Conservation (phyloP, 2,329 filamentous ascomycete species). For the Basipetospora chlamydospora region DNA sequence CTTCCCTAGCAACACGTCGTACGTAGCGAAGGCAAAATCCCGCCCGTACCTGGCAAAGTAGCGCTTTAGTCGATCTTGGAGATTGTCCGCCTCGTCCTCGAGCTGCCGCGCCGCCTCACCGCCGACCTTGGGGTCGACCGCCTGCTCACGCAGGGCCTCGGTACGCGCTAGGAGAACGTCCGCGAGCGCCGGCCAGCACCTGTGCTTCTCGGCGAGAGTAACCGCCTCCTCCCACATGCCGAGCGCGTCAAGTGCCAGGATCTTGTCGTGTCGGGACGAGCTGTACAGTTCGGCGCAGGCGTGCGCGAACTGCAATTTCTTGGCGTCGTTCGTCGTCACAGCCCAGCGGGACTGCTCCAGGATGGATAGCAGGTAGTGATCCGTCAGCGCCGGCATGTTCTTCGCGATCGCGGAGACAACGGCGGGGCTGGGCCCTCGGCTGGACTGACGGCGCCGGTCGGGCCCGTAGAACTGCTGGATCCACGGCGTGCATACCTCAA, state of each 20-base stretch:
- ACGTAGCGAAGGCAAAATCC: slow-evolving; percentile 61
- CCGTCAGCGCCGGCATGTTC: slow-evolving; percentile 35
- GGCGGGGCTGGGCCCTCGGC: slow-evolving; percentile 19
- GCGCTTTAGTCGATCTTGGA: slow-evolving; percentile 29
- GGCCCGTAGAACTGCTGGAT: slow-evolving; percentile 28
- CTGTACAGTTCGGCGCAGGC: slow-evolving; percentile 33
- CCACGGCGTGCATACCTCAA: slow-evolving; percentile 43
- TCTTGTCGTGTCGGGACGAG: slow-evolving; percentile 34
- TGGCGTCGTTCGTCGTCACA: slow-evolving; percentile 26
- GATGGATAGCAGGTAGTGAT: slow-evolving; percentile 39
- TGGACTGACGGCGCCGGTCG: slow-evolving; percentile 6
- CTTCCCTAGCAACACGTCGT: slow-evolving; percentile 58
- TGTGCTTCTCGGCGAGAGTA: slow-evolving; percentile 42
- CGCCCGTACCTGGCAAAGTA: slow-evolving; percentile 52
- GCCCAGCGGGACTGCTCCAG: slow-evolving; percentile 39
- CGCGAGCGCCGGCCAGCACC: slow-evolving; percentile 39
- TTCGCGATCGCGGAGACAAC: slow-evolving; percentile 31
- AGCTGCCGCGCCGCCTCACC: slow-evolving; percentile 24
- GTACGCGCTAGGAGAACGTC: slow-evolving; percentile 41
- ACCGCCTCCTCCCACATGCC: slow-evolving; percentile 44
- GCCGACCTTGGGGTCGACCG: slow-evolving; percentile 15
- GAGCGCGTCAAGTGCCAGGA: slow-evolving; percentile 36
- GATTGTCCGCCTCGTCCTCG: slow-evolving; percentile 28
- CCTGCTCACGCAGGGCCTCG: slow-evolving; percentile 18
- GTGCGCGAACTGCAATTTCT: slow-evolving; percentile 25